Conservation (phyloP, 2,329 filamentous ascomycete species). For the Pseudogymnoascus sp. region DNA sequence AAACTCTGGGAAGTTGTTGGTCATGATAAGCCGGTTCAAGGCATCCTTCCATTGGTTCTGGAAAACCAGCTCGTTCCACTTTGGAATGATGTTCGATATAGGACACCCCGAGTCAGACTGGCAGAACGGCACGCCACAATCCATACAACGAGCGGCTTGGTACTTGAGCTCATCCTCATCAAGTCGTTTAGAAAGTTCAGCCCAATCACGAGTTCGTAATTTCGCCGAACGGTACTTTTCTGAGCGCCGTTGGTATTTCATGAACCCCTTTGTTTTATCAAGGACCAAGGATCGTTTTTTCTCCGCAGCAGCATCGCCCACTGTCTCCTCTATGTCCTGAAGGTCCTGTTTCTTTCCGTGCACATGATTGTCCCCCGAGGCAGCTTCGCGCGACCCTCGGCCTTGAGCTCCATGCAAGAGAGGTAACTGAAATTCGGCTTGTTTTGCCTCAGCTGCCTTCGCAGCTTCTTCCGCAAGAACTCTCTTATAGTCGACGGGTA, state of each 20-base stretch:
- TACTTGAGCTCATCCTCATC: constrained; percentile 96
- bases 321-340: constrained; percentile 83
- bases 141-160: constrained; percentile 95
- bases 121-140: constrained; percentile 97
- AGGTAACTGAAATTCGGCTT: constrained; percentile 73
- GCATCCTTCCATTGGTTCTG: constrained; percentile 82
- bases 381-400: constrained; percentile 34
- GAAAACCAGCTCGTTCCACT: constrained; percentile 83
- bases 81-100: constrained; percentile 95
- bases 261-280: constrained; percentile 97
- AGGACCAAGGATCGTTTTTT: constrained; percentile 86
- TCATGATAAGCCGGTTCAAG: constrained; percentile 85
- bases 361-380: constrained; percentile 49
- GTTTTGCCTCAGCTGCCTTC: constrained; percentile 79
- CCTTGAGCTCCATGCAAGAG: constrained; percentile 61
- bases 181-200: constrained; percentile 77
- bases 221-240: constrained; percentile 88
- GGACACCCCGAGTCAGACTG: constrained; percentile 94
- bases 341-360: constrained; percentile 61
- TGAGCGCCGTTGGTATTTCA: constrained; percentile 87
- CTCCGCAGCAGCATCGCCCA: constrained; percentile 75
- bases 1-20: constrained; percentile 98
- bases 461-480: constrained; percentile 78
- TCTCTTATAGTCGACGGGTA: constrained; percentile 94
- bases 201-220: constrained; percentile 86